Conservation (phyloP, 257 asterid species). For the Striga asiatica region DNA sequence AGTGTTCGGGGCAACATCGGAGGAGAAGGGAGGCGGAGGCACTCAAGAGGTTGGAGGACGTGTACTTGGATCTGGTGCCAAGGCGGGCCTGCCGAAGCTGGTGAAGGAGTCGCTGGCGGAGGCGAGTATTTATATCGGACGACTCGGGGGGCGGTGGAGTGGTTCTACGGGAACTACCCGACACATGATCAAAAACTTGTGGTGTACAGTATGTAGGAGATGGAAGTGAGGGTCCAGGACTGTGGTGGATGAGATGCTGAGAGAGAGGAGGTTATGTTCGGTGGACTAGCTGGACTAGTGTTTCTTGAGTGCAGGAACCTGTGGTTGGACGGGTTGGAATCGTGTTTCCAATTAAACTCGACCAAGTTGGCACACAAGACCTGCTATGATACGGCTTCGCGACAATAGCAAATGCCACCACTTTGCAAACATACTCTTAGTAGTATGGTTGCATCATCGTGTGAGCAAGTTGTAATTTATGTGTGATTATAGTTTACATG, state of each 20-base stretch:
- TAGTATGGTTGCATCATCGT: no score
- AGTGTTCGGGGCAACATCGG: conserved; percentile 22
- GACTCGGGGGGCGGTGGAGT: conserved; percentile 35
- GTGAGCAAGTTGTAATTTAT: no score
- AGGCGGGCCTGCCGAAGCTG: conserved; percentile 44
- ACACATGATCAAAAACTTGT: conserved; percentile 48
- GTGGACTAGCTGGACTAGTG: conserved; percentile 74
- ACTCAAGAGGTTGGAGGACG: conserved; percentile 35
- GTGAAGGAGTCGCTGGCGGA: conserved; percentile 39
- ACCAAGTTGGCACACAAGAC: no score
- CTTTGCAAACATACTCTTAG: no score
- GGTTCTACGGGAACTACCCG: conserved; percentile 66
- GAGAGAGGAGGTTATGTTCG: conserved; percentile 32
- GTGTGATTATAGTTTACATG: no score
- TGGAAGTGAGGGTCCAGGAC: conserved; percentile 44
- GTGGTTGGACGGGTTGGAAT: conserved; percentile 30
- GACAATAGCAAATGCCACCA: no score
- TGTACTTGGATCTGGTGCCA: conserved; percentile 48
- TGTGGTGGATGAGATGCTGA: conserved; percentile 66
- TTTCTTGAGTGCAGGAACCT: conserved; percentile 69
- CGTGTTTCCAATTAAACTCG: no score
- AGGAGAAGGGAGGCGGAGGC: conserved; percentile 30
- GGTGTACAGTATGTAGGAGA: conserved; percentile 41
- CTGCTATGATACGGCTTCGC: no score
- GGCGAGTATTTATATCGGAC: conserved; percentile 56